Percentiles rank a stretch among this genome's conserved stretches.
phyloP scores from a whole-genome alignment of 768 basidiomycete genomes.

The Podaxis pistillaris region DNA sequence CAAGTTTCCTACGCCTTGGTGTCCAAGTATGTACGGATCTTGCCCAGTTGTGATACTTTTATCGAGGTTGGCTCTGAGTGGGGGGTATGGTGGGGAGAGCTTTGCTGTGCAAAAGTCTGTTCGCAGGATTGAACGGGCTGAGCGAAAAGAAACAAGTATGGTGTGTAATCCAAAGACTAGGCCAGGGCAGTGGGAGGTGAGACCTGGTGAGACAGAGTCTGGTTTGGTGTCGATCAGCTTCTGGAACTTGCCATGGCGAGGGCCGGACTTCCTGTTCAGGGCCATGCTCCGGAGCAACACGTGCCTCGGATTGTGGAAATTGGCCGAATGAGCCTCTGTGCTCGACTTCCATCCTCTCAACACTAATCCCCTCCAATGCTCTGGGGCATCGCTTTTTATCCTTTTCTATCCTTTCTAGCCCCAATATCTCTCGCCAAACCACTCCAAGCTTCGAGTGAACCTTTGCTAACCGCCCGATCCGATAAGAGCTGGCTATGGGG shows the following conservation, averaged over 20 bases:
- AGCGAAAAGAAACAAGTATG: not conserved
- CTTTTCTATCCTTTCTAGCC: not conserved
- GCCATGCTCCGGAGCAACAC: not conserved
- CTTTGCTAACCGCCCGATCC: constrained; percentile 38
- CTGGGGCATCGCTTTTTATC: constrained; percentile 6
- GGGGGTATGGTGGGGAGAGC: too few relatives aligned
- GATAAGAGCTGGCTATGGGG: constrained; percentile 59
- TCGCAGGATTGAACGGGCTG: not conserved
- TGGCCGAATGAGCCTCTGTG: not conserved
- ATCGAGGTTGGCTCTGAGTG: too few relatives aligned
- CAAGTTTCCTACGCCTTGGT: not conserved
- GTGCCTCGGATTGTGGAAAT: constrained; percentile 6
- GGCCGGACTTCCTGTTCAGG: not conserved
- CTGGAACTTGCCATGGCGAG: not conserved
- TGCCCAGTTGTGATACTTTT: not conserved
- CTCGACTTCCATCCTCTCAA: not conserved
- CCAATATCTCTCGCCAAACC: constrained; percentile 24
- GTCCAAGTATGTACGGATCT: not conserved
- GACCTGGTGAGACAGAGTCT: not conserved
- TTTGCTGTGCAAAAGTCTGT: too few relatives aligned
- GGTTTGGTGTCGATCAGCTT: not conserved
- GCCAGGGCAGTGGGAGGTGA: not conserved
- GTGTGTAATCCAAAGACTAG: not conserved
- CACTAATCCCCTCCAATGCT: not conserved
- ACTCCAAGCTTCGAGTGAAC: constrained; percentile 25